Evolutionary conservation across 805 yeast species (phyloP), one percentile per base, ranked within the genome.

Genomic region (Gaillardinia entomophila): DNA sequence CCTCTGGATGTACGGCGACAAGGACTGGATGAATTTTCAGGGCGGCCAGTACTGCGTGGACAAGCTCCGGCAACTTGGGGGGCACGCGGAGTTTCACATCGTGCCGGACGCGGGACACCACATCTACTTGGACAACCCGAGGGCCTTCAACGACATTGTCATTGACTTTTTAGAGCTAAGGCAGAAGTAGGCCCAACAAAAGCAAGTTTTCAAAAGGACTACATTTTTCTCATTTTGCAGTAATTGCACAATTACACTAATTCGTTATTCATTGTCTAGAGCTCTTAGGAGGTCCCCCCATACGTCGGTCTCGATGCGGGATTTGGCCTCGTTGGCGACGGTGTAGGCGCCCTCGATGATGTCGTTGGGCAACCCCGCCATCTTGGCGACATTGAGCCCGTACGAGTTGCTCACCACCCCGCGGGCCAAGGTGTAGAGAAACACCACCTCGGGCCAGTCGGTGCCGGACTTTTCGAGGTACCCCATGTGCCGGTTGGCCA

Each of bases 351-450:
- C 45, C 1, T 57, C 51, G 4, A 79, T 62, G 5, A 81, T 60
- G 1, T 46, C 49, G 3, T 45, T 48, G 1, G 79, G 75, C 2
- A 88, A 56, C 0, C 75, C 75, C 0, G 96, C 92, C 36, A 87
- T 48, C 37, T 75, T 71, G 0, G 96, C 96, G 24, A 86, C 95
- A 49, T 88, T 85, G 23, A 89, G 62, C 1, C 96, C 97, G 53
- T 81, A 87, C 34, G 89, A 83, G 34, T 79, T 71, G 26, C 73
- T 55, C 14, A 62, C 58, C 7, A 61, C 66, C 1, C 72, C 72
- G 12, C 37, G 31, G 4, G 49, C 62, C 23, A 66, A 41, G 26
- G 51, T 60, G 41, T 65, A 66, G 26, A 66, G 45, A 33, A 66
- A 66, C 10, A 63, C 41, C 6, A 66, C 57, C 27, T 63, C 66